Percentiles rank a stretch among this genome's conserved stretches.
phyloP scores from a whole-genome alignment of 495 filamentous ascomycete species.

The Usnea hakonensis region DNA sequence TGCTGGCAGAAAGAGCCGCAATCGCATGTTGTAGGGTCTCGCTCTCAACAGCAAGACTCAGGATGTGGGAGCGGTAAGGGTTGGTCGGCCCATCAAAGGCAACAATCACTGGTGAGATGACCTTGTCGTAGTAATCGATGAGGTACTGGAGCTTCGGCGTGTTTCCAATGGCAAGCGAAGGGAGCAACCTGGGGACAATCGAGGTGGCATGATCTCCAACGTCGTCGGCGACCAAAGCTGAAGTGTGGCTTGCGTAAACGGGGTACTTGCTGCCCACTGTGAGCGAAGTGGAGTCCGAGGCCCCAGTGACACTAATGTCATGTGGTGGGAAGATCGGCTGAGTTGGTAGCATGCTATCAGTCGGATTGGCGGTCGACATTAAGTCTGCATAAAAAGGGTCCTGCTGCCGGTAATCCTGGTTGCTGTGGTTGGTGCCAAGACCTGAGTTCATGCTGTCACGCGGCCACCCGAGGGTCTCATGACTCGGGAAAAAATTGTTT shows the following conservation, averaged over 20 bases:
- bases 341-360: slow-evolving; percentile 18
- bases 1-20: slow-evolving; percentile 80
- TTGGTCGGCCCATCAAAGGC: slow-evolving; percentile 80
- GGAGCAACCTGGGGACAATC: slow-evolving; percentile 38
- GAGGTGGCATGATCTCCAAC: slow-evolving; percentile 31
- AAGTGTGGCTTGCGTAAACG: slow-evolving; percentile 11
- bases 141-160: slow-evolving; percentile 53
- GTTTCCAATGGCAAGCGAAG: slow-evolving; percentile 41
- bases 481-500: slow-evolving; percentile 17
- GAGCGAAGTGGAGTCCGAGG: slow-evolving; percentile 15
- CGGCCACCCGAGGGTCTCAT: slow-evolving; percentile 20
- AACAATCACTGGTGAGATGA: slow-evolving; percentile 84
- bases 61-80: slow-evolving; percentile 77
- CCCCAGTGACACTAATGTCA: slow-evolving; percentile 15
- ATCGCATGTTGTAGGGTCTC: slow-evolving; percentile 85
- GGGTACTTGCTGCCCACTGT: slow-evolving; percentile 17
- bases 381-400: slow-evolving; percentile 21
- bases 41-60: slow-evolving; percentile 69
- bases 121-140: slow-evolving; percentile 65
- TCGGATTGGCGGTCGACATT: slow-evolving; percentile 10
- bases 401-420: slow-evolving; percentile 26
- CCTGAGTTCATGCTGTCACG: slow-evolving; percentile 30
- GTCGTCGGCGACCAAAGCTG: slow-evolving; percentile 22
- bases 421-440: slow-evolving; percentile 31
- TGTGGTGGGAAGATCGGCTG: slow-evolving; percentile 16